Conservation (phyloP, 306 rosid species). For the Cicer pinnatifidum region DNA sequence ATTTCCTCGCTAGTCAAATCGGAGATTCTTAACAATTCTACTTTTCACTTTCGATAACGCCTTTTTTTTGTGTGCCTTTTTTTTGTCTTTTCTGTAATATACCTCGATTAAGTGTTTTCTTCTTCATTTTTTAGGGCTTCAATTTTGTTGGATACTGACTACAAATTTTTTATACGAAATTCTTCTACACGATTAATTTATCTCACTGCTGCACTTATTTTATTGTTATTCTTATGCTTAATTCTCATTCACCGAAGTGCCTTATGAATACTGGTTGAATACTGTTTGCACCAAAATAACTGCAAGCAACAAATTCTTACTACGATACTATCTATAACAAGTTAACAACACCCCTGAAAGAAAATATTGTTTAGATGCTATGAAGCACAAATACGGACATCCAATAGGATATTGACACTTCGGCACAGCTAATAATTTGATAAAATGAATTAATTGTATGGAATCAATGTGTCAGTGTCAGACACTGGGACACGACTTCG, state of each 20-base stretch:
- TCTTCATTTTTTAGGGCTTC: not conserved
- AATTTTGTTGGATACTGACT: not conserved
- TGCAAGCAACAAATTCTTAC: not conserved
- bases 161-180: not conserved
- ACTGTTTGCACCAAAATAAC: not conserved
- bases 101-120: not conserved
- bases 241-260: not conserved
- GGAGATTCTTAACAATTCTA: slow-evolving; percentile 24
- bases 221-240: not conserved
- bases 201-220: not conserved
- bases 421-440: no score
- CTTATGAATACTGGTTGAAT: not conserved
- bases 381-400: no score
- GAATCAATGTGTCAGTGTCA: no score
- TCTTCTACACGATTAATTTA: not conserved
- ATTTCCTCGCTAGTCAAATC: not conserved
- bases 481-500: no score
- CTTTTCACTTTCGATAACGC: slow-evolving; percentile 12
- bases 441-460: no score
- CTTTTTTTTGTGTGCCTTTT: not conserved
- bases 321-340: not conserved
- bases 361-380: no score
- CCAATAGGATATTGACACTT: no score
- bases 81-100: not conserved
- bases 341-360: not conserved